These are phyloP conservation scores for Pestalotiopsis sp. DNA, from an alignment of 2,329 filamentous ascomycete genomes.

Conservation along the genomic window DNA sequence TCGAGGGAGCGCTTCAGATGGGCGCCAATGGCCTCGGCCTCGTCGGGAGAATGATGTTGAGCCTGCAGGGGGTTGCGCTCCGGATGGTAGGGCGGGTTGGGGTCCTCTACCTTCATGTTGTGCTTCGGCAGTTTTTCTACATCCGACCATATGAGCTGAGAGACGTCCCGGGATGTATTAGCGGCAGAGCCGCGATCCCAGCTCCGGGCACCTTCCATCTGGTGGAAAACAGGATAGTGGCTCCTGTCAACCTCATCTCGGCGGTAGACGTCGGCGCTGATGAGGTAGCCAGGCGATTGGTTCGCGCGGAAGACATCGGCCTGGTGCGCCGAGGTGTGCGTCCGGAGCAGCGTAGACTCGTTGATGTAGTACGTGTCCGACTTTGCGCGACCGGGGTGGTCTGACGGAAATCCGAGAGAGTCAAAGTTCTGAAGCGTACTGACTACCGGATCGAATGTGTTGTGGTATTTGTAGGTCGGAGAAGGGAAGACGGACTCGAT, in stretches of 20 bases:
- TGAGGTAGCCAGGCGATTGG: constrained; percentile 78
- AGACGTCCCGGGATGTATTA: constrained; percentile 60
- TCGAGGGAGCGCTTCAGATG: constrained; percentile 92
- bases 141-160: constrained; percentile 69
- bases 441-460: constrained; percentile 80
- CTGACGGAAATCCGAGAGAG: constrained; percentile 85
- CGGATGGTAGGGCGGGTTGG: constrained; percentile 75
- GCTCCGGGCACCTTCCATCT: constrained; percentile 93
- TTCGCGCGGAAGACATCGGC: constrained; percentile 77
- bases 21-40: constrained; percentile 79
- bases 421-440: constrained; percentile 90
- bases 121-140: constrained; percentile 73
- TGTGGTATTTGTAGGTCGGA: constrained; percentile 75
- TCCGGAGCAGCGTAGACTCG: constrained; percentile 78
- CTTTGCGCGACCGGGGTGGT: constrained; percentile 84
- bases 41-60: constrained; percentile 69
- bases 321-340: constrained; percentile 94
- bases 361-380: constrained; percentile 98
- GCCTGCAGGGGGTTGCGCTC: constrained; percentile 83
- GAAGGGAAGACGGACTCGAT: constrained; percentile 86
- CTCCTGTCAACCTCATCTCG: constrained; percentile 92
- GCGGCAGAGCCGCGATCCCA: constrained; percentile 68
- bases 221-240: constrained; percentile 97
- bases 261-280: constrained; percentile 93
- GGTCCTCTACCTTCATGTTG: constrained; percentile 78